phyloP scores from a whole-genome alignment of 2,329 filamentous ascomycete genomes.

The Ophiostoma australiae region DNA sequence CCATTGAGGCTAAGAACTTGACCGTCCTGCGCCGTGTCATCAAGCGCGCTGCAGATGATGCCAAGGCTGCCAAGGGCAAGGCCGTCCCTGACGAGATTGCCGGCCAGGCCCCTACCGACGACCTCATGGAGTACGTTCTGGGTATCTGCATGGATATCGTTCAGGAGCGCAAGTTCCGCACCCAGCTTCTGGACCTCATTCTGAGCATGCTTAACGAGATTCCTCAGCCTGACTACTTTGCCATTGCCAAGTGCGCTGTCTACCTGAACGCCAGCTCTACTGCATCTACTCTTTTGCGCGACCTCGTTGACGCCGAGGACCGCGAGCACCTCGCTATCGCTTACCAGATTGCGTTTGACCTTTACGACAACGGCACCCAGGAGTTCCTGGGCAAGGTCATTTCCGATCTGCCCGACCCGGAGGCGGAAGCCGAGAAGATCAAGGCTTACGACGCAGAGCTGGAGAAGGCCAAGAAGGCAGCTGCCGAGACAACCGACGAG shows the following conservation, averaged over 20 bases:
- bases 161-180: slow-evolving; percentile 81
- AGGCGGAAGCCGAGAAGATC: slow-evolving; percentile 34
- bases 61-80: slow-evolving; percentile 59
- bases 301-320: slow-evolving; percentile 75
- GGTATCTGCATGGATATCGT: slow-evolving; percentile 97
- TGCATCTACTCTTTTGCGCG: slow-evolving; percentile 77
- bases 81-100: slow-evolving; percentile 61
- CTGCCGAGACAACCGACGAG: slow-evolving; percentile 32
- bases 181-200: slow-evolving; percentile 81
- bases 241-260: slow-evolving; percentile 95
- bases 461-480: slow-evolving; percentile 39
- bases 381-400: slow-evolving; percentile 91
- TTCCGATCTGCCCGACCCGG: slow-evolving; percentile 63
- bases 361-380: slow-evolving; percentile 97
- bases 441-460: background rate
- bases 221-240: slow-evolving; percentile 90
- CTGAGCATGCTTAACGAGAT: slow-evolving; percentile 94
- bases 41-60: slow-evolving; percentile 79
- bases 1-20: slow-evolving; percentile 88
- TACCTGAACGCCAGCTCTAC: slow-evolving; percentile 90
- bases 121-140: slow-evolving; percentile 93
- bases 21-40: slow-evolving; percentile 83
- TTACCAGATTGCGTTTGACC: slow-evolving; percentile 95
- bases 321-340: slow-evolving; percentile 75
- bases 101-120: slow-evolving; percentile 78